Evolutionary conservation across 306 rosid species (phyloP).

Genomic region (Dalbergia cultrata): DNA sequence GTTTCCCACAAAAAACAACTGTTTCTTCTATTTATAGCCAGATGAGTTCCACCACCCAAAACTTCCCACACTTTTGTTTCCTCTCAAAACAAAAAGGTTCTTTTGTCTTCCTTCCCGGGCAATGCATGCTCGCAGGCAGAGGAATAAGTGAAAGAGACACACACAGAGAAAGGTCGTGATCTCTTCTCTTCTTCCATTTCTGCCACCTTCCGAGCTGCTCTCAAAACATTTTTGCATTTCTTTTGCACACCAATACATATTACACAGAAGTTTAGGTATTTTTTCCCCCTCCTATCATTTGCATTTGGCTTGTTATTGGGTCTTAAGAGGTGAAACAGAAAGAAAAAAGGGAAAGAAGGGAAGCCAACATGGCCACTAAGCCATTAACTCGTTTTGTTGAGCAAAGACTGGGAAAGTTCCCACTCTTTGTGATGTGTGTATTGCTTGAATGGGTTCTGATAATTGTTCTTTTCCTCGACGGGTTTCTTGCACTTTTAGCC

Average conservation of each 20-base stretch:
- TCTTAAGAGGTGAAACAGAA: neutral
- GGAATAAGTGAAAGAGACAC: constrained; percentile 11
- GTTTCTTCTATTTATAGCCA: constrained; percentile 53
- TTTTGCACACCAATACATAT: neutral
- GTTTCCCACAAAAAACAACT: neutral
- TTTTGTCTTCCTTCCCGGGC: constrained; percentile 3
- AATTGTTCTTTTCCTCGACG: constrained; percentile 71
- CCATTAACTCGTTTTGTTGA: constrained; percentile 66
- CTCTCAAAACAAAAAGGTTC: constrained; percentile 17
- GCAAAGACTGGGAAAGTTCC: constrained; percentile 67
- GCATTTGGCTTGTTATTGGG: neutral
- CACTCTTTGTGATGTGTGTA: constrained; percentile 73
- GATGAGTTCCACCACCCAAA: constrained; percentile 53
- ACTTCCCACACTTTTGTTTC: constrained; percentile 32
- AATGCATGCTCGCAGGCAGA: constrained; percentile 5
- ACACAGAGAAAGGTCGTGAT: constrained; percentile 50
- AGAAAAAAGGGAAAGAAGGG: no score
- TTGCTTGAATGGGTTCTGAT: constrained; percentile 87
- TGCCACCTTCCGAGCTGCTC: neutral
- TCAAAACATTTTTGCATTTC: neutral
- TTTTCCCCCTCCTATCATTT: neutral
- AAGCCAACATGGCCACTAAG: constrained; percentile 55
- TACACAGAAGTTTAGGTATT: neutral
- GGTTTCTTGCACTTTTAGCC: constrained; percentile 73
- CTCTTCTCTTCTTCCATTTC: constrained; percentile 54